These are phyloP conservation scores for Teunomyces atbi DNA, from an alignment of 805 yeast species.

Conservation along the genomic window DNA sequence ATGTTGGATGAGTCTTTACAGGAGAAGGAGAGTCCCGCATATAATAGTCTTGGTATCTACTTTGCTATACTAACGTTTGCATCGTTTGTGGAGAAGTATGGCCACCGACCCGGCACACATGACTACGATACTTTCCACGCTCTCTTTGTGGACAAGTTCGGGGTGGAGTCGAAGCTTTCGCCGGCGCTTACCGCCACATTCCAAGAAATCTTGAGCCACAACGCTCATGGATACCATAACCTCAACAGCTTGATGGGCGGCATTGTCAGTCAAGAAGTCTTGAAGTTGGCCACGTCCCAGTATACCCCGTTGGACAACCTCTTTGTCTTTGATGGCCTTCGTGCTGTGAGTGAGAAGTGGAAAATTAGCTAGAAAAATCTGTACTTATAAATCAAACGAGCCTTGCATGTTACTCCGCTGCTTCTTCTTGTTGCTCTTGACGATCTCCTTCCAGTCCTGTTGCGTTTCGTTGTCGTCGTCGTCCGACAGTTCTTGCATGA, in stretches of 20 bases:
- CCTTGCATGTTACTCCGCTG: slow-evolving; percentile 46
- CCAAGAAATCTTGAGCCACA: slow-evolving; percentile 36
- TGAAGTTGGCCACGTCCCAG: slow-evolving; percentile 75
- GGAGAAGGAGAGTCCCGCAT: slow-evolving; percentile 12
- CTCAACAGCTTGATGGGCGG: slow-evolving; percentile 78
- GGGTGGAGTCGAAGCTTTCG: slow-evolving; percentile 15
- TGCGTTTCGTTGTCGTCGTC: slow-evolving; percentile 44
- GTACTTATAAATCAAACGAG: slow-evolving; percentile 47
- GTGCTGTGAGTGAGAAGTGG: slow-evolving; percentile 46
- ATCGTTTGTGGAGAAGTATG: slow-evolving; percentile 15
- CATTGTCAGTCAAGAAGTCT: slow-evolving; percentile 77
- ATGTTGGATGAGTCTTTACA: slow-evolving; percentile 9
- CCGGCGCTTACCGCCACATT: slow-evolving; percentile 16
- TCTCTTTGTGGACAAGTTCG: slow-evolving; percentile 16
- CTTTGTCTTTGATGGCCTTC: slow-evolving; percentile 70
- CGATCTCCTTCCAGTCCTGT: slow-evolving; percentile 86
- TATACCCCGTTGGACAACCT: slow-evolving; percentile 75
- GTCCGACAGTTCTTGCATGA: slow-evolving; percentile 44
- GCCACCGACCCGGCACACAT: slow-evolving; percentile 15
- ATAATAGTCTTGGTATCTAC: slow-evolving; percentile 33
- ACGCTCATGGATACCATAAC: slow-evolving; percentile 52
- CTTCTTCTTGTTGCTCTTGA: slow-evolving; percentile 64
- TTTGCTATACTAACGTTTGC: slow-evolving; percentile 41
- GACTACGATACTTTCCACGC: slow-evolving; percentile 19
- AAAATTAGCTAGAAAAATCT: slow-evolving; percentile 16